Evolutionary conservation across 306 rosid species (phyloP).

Genomic region (Pueraria montana): DNA sequence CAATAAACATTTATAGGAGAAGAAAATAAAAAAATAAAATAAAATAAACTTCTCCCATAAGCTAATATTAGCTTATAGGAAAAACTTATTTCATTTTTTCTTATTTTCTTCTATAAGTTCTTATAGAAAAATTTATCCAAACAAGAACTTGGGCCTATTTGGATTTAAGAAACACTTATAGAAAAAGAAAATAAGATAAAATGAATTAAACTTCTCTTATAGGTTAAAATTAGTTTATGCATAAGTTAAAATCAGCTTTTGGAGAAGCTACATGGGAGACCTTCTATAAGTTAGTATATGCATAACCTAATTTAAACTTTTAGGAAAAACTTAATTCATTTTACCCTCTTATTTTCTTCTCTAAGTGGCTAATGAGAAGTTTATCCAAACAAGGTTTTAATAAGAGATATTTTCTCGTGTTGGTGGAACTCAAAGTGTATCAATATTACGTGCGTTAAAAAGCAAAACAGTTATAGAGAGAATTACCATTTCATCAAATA

Average conservation of each 20-base stretch:
- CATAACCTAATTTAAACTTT: background rate
- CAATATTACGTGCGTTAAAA: background rate
- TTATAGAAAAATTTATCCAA: no score
- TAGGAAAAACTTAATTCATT: background rate
- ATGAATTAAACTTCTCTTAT: background rate
- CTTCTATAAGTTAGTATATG: background rate
- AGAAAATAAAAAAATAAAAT: background rate
- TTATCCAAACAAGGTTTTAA: background rate
- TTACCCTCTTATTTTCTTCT: background rate
- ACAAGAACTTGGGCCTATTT: background rate
- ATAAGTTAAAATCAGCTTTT: background rate
- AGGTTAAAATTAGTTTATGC: background rate
- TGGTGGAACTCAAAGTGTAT: background rate
- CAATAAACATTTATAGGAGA: background rate
- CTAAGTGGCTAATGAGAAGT: background rate
- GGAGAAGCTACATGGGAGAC: background rate
- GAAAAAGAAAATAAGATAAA: background rate
- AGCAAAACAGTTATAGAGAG: constrained; percentile 42
- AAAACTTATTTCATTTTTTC: no score
- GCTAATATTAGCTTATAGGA: no score
- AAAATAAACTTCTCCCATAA: no score
- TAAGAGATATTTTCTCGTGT: background rate
- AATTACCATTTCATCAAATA: constrained; percentile 63
- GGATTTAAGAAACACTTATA: background rate
- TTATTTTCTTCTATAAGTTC: no score